Evolutionary conservation across 1,139 yeast species (phyloP), one percentile per base, ranked within the genome.

Genomic region (Nakaseomyces sp.): DNA sequence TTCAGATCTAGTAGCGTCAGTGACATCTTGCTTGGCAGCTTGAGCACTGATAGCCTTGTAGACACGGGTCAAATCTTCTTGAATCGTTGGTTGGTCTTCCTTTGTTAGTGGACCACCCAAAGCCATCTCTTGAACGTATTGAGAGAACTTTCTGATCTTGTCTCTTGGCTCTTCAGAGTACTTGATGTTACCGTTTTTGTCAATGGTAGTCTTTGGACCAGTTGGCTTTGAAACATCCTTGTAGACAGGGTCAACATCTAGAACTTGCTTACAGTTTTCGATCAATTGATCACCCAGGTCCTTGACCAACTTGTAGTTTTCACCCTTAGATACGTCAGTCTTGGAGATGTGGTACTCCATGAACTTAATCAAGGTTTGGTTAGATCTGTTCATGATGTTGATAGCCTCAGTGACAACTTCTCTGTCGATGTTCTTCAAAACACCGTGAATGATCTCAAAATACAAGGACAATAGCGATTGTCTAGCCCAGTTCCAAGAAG

Each of bases 401-500:
- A 91, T 89, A 68, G 98, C 94, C 66, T 89, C 95, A 54, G 89
- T 79, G 49, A 91, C 95, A 52, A 94, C 88, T 71, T 91, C 96
- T 66, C 98, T 81, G 65, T 91, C 97, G 53, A 91, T 83, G 47
- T 87, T 81, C 49, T 68, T 66, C 56, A 91, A 76, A 54, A 86
- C 82, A 62, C 98, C 98, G 66, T 91, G 93, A 58, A 91, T 87
- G 58, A 91, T 87, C 68, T 91, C 96, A 64, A 78, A 91, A 71
- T 87, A 91, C 88, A 91, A 83, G 43, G 89, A 80, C 56, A 91
- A 71, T 50, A 93, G 85, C 65, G 93, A 96, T 72, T 91, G 98
- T 69, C 96, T 85, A 39, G 97, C 96, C 98, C 98, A 91, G 69
- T 93, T 93, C 98, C 98, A 91, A 68, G 89, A 88, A 22, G 97